A percentile compares a stretch with the other conserved stretches of the same genome.
Conservation (phyloP, 352 stramenopile genomes). For the Hyaloperonospora brassicae region DNA sequence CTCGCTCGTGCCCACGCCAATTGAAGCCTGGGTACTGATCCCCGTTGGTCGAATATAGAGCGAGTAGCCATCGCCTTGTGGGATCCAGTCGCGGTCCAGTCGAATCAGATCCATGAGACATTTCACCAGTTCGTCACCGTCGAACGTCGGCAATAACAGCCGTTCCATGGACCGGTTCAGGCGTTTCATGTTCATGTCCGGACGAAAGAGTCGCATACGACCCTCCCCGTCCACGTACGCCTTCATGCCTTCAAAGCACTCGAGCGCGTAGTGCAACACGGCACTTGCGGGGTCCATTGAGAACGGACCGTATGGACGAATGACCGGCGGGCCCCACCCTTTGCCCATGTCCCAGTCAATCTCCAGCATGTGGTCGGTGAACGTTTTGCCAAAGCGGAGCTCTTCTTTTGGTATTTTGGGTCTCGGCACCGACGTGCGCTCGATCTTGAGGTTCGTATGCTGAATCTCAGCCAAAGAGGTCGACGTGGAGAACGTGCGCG, state of each 20-base stretch:
- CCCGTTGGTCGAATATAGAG: conserved; percentile 93
- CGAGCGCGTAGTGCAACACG: conserved; percentile 91
- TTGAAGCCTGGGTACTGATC: conserved; percentile 88
- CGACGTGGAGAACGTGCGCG: conserved; percentile 23
- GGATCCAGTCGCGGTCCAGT: conserved; percentile 91
- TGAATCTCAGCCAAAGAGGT: conserved; percentile 25
- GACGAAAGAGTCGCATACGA: conserved; percentile 91
- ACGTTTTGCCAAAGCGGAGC: conserved; percentile 91
- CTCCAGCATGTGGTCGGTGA: conserved; percentile 96
- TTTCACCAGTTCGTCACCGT: conserved; percentile 85
- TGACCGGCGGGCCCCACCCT: conserved; percentile 85
- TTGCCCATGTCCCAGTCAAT: conserved; percentile 84
- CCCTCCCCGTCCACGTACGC: conserved; percentile 84
- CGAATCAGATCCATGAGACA: conserved; percentile 83
- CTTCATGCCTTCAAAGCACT: conserved; percentile 96
- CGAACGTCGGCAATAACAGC: conserved; percentile 86
- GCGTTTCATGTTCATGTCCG: conserved; percentile 95
- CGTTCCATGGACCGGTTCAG: conserved; percentile 91
- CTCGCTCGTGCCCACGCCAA: conserved; percentile 84
- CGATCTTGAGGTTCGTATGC: conserved; percentile 35
- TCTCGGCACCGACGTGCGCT: conserved; percentile 39
- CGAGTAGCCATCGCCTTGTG: conserved; percentile 91
- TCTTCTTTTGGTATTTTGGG: conserved; percentile 75
- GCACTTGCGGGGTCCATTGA: conserved; percentile 86
- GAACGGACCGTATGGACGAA: conserved; percentile 90